Base-by-base conservation (phyloP, 2,329 filamentous ascomycete genomes). In the Curvularia sp. region DNA sequence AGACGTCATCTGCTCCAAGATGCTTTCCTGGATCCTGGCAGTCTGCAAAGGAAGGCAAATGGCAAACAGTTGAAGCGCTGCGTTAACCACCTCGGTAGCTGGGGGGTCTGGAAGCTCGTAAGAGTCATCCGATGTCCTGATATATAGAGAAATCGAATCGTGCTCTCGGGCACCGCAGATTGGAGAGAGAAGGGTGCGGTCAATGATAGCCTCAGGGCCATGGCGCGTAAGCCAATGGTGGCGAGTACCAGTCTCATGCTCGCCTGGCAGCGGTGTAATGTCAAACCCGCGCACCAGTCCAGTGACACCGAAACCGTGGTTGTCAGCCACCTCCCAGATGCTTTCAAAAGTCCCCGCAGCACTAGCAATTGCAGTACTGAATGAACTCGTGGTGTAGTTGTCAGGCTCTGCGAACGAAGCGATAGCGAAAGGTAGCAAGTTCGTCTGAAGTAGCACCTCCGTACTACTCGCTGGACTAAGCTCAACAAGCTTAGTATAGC, bases 301-400 rank as follows among this genome's bases (percentile, higher is more conserved):
- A 9, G 92, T 96, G 15, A 99, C 89, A 2, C 96, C 95, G 76
- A 97, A 98, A 0, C 93, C 94, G 68, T 89, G 93, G 72, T 98
- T 98, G 75, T 99, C 95, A 8, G 89, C 90, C 6, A 97, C 86
- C 62, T 98, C 94, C 95, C 95, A 99, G 39, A 99, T 87, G 0
- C 88, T 93, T 69, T 99, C 95, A 70, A 98, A 97, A 2, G 88
- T 90, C 5, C 91, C 92, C 1, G 93, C 91, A 15, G 93, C 91
- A 65, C 89, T 95, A 18, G 94, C 94, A 70, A 99, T 97, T 0
- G 93, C 92, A 13, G 92, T 90, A 70, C 94, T 96, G 48, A 98
- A 77, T 1, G 93, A 94, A 68, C 88, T 94, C 15, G 91, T 89
- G 0, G 88, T 88, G 72, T 96, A 96, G 69, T 92, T 92, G 57